A percentile compares a stretch with the other conserved stretches of the same genome.
These are phyloP conservation scores for Lomentospora prolificans DNA, from an alignment of 2,329 filamentous ascomycete genomes.

Conservation along the genomic window DNA sequence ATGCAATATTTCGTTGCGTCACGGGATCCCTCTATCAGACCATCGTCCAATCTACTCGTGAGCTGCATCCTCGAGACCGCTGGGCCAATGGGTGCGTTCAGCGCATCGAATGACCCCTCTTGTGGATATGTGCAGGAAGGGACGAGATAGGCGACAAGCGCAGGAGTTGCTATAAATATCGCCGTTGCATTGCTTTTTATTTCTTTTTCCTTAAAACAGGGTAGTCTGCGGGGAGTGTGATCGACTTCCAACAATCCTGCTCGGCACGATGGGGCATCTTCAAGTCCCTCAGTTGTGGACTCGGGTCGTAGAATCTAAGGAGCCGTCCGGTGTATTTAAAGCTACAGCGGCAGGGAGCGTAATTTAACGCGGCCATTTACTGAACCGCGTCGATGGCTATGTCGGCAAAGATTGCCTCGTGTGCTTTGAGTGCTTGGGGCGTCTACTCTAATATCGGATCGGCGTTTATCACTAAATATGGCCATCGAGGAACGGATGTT, in stretches of 20 bases:
- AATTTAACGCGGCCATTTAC: background rate
- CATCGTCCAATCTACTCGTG: background rate
- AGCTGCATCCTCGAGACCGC: background rate
- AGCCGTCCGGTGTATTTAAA: background rate
- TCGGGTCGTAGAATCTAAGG: background rate
- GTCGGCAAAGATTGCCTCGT: background rate
- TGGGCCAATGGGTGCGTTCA: background rate
- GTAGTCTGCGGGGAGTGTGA: background rate
- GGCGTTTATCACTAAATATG: background rate
- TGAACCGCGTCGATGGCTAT: background rate
- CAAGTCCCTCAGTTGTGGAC: background rate
- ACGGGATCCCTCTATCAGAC: background rate
- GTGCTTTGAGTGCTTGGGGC: background rate
- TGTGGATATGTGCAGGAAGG: background rate
- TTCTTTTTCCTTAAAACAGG: background rate
- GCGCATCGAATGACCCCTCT: background rate
- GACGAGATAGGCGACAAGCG: constrained; percentile 2
- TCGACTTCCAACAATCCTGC: background rate
- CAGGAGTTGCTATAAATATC: constrained; percentile 1
- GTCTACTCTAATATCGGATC: background rate
- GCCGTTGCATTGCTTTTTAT: background rate
- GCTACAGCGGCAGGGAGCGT: background rate
- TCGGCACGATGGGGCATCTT: background rate
- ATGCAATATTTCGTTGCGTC: background rate
- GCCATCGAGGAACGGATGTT: background rate